Evolutionary conservation across 495 filamentous ascomycete genomes (phyloP).

Genomic region (Viridothelium virens): DNA sequence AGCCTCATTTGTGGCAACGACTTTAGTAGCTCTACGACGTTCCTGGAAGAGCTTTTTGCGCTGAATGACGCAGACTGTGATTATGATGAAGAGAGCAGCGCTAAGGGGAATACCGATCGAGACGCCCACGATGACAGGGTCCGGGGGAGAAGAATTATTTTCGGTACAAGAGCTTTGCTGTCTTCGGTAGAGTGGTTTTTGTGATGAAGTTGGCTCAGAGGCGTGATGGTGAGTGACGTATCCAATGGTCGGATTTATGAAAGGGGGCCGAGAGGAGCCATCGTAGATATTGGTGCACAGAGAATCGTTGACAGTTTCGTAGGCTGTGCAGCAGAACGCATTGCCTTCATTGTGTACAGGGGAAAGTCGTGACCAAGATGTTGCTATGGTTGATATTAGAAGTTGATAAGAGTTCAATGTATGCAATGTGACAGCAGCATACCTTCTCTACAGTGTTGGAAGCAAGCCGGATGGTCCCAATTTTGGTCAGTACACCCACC

Average conservation of each 20-base stretch:
- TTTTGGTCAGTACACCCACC: background rate
- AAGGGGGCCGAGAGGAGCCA: background rate
- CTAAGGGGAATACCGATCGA: background rate
- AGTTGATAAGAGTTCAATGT: background rate
- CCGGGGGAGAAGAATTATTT: background rate
- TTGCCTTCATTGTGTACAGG: background rate
- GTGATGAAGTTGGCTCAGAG: background rate
- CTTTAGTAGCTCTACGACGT: background rate
- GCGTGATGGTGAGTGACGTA: background rate
- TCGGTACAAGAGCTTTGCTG: background rate
- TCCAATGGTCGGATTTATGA: background rate
- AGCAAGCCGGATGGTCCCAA: background rate
- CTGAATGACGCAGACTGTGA: background rate
- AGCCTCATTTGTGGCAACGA: background rate
- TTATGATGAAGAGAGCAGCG: background rate
- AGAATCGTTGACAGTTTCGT: constrained; percentile 1
- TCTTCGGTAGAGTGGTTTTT: background rate
- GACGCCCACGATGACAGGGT: constrained; percentile 1
- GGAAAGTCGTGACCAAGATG: background rate
- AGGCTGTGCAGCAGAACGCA: constrained; percentile 8
- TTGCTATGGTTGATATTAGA: background rate
- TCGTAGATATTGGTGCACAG: constrained; percentile 4
- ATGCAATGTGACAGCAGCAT: background rate
- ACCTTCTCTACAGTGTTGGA: constrained; percentile 4
- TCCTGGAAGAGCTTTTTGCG: background rate